A percentile compares a stretch with the other conserved stretches of the same genome.
phyloP scores from a whole-genome alignment of 805 yeast species.

The Pichia sporocuriosa region DNA sequence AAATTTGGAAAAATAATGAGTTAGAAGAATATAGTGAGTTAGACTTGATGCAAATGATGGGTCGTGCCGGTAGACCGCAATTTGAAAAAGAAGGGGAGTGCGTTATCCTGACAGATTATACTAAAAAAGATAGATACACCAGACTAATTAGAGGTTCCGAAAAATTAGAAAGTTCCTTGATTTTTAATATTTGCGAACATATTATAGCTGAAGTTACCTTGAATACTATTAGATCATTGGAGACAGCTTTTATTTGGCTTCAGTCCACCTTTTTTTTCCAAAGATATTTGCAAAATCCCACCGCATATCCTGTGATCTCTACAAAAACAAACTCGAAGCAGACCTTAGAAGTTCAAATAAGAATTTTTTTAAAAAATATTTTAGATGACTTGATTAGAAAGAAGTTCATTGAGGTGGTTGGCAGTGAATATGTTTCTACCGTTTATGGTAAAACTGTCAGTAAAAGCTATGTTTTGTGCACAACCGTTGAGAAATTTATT shows the following conservation, averaged over 20 bases:
- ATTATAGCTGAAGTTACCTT: constrained; percentile 73
- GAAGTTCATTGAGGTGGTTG: constrained; percentile 24
- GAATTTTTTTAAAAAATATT: constrained; percentile 13
- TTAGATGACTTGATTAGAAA: constrained; percentile 29
- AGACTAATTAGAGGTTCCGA: constrained; percentile 71
- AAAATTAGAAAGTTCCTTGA: constrained; percentile 74
- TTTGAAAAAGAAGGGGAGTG: constrained; percentile 73
- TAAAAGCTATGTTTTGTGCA: constrained; percentile 39
- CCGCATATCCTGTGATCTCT: constrained; percentile 53
- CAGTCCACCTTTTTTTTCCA: constrained; percentile 71
- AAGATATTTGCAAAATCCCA: constrained; percentile 67
- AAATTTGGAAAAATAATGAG: constrained; percentile 45
- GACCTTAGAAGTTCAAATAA: constrained; percentile 5
- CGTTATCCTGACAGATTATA: constrained; percentile 65
- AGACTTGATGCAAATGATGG: constrained; percentile 83
- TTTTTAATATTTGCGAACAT: constrained; percentile 66
- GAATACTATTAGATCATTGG: constrained; percentile 54
- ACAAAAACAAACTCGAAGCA: constrained; percentile 19
- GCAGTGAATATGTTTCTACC: constrained; percentile 27
- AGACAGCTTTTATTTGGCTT: constrained; percentile 63
- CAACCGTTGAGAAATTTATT: constrained; percentile 35
- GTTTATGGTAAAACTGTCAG: constrained; percentile 44
- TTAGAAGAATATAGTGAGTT: constrained; percentile 66
- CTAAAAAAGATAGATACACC: constrained; percentile 65
- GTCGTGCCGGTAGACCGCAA: constrained; percentile 78